Base-by-base conservation (phyloP, 1,284 basidiomycete genomes). In the Flammula alnicola region DNA sequence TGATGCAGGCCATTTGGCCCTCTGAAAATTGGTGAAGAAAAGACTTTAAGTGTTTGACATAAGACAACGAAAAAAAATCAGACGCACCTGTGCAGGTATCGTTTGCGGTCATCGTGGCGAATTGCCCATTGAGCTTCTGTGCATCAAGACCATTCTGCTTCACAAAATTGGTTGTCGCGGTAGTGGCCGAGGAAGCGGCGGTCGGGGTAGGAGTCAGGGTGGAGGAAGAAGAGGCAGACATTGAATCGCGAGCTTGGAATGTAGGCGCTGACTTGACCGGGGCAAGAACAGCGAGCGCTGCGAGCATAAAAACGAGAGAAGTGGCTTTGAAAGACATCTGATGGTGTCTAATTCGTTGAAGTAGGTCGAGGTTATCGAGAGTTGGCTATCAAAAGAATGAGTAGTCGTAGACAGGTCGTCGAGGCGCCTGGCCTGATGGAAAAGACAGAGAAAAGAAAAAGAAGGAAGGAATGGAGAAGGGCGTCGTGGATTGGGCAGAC, bases 1-100 rank as follows among this genome's bases (percentile, higher is more conserved):
- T 55, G 30, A 83, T 61, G 54, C 81, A 84, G 8, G 75, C 79
- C 52, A 70, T 66, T 8, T 70, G 59, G 19, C 70, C 75, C 31
- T 68, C 79, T 75, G 51, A 49, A 25, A 50, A 39, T 57, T n/a
- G n/a, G n/a, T n/a, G n/a, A n/a, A n/a, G n/a, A n/a, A n/a, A n/a
- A 22, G 53, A 31, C 23, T 45, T 41, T 29, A 36, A 33, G 47
- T 40, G 27, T 2, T 49, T 35, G 22, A 30, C 27, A 29, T 27
- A 6, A 25, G n/a, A 14, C 17, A 42, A 46, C 22, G 9, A 41
- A 14, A 37, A 45, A 33, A 27, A 30, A 14, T n/a, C 17, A 2
- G 9, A 63, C 72, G 14, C 42, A 76, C 75, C 63, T 53, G 63
- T 58, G 54, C 75, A 77, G 3, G 72, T 51, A 59, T 72, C 70